These are phyloP conservation scores for Hypoxylon cercidicola DNA, from an alignment of 495 filamentous ascomycete species.

Conservation along the genomic window DNA sequence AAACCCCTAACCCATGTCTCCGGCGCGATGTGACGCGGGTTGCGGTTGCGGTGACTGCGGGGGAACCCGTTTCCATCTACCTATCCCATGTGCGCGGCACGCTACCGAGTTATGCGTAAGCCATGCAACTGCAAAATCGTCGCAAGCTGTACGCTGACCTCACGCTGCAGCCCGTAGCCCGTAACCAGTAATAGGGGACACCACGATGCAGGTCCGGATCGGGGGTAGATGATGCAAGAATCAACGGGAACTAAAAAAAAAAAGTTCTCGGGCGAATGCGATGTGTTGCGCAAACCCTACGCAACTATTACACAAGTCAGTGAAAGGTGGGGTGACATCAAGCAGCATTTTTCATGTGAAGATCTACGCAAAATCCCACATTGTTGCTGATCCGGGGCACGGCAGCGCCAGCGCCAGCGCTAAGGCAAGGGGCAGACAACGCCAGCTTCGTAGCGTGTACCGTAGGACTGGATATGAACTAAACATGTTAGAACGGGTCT, in stretches of 20 bases:
- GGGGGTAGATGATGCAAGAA: not conserved
- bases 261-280: not conserved
- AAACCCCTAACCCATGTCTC: conserved; percentile 10
- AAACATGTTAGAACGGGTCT: too few species aligned
- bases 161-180: conserved; percentile 18
- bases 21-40: conserved; percentile 11
- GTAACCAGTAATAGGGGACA: too few species aligned
- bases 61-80: conserved; percentile 4
- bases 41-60: conserved; percentile 8
- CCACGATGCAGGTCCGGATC: too few species aligned
- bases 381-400: conserved; percentile 25
- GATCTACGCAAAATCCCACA: conserved; percentile 35
- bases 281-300: not conserved
- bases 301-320: not conserved
- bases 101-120: conserved; percentile 24
- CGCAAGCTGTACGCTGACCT: conserved; percentile 28
- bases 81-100: conserved; percentile 9
- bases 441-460: conserved; percentile 33
- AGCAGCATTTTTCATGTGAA: conserved; percentile 1
- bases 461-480: conserved; percentile 22
- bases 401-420: conserved; percentile 22
- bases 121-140: conserved; percentile 17
- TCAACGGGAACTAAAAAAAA: not conserved
- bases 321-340: conserved; percentile 25
- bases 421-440: conserved; percentile 30